Evolutionary conservation across 257 asterid genomes (phyloP).

Genomic region (Coffea canephora): DNA sequence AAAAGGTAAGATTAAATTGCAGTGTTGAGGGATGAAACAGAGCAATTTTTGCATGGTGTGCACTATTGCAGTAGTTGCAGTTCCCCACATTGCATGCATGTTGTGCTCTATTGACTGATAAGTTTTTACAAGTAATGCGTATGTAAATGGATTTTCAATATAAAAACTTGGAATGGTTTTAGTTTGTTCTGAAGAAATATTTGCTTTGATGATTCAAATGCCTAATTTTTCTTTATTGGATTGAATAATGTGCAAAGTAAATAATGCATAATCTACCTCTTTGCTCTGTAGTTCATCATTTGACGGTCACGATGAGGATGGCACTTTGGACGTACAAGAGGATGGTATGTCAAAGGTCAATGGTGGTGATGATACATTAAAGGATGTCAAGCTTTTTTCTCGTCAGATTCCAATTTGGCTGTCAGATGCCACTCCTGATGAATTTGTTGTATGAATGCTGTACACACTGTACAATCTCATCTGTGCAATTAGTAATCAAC

Average conservation of each 20-base stretch:
- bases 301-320: conserved; percentile 80
- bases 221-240: not conserved
- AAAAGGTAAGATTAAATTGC: not conserved
- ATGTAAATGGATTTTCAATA: not conserved
- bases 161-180: not conserved
- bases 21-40: not conserved
- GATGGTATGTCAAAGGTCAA: conserved; percentile 53
- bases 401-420: conserved; percentile 83
- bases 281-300: conserved; percentile 59
- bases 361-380: conserved; percentile 56
- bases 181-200: not conserved
- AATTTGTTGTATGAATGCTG: conserved; percentile 80
- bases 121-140: not conserved
- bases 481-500: conserved; percentile 24
- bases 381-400: conserved; percentile 50
- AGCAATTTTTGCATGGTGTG: not conserved
- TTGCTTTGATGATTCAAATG: conserved; percentile 1
- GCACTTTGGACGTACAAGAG: conserved; percentile 48
- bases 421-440: conserved; percentile 93
- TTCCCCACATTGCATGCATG: not conserved
- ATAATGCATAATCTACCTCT: conserved; percentile 8
- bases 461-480: conserved; percentile 25
- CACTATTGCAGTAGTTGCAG: not conserved
- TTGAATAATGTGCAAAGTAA: not conserved
- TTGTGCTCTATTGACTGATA: not conserved